phyloP scores from a whole-genome alignment of 2,329 filamentous ascomycete species.

The Fusarium nurragi region DNA sequence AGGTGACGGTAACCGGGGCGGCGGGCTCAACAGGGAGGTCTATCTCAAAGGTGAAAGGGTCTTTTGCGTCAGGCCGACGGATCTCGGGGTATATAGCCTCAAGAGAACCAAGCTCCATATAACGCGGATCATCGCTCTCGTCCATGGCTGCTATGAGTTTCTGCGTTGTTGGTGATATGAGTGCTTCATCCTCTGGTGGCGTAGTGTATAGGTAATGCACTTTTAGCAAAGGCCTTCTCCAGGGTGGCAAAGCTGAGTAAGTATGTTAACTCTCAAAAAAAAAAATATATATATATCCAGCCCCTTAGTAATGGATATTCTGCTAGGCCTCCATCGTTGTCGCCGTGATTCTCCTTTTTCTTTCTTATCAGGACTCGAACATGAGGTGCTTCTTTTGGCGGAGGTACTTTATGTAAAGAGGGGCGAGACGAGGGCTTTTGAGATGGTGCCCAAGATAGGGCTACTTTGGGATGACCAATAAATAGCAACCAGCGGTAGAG shows the following conservation, averaged over 20 bases:
- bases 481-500: not conserved
- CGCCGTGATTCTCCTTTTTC: not conserved
- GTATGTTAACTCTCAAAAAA: conserved; percentile 1
- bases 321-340: conserved; percentile 31
- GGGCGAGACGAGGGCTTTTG: conserved; percentile 27
- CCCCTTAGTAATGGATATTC: conserved; percentile 1
- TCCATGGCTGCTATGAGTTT: conserved; percentile 46
- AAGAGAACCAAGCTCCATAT: conserved; percentile 68
- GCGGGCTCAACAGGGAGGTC: conserved; percentile 66
- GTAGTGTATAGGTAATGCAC: conserved; percentile 13
- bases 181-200: conserved; percentile 35
- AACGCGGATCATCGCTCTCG: conserved; percentile 61
- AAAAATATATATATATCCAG: not conserved
- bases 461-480: conserved; percentile 2
- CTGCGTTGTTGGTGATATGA: conserved; percentile 17
- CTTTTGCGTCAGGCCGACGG: conserved; percentile 53
- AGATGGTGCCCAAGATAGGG: conserved; percentile 16
- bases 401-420: conserved; percentile 29
- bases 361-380: conserved; percentile 29
- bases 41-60: conserved; percentile 62
- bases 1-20: conserved; percentile 65
- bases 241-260: conserved; percentile 22
- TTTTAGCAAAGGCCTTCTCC: conserved; percentile 10
- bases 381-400: conserved; percentile 22
- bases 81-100: conserved; percentile 75